Evolutionary conservation across 192 early-diverging fungal species (phyloP).

Genomic region (Endogone sp.): DNA sequence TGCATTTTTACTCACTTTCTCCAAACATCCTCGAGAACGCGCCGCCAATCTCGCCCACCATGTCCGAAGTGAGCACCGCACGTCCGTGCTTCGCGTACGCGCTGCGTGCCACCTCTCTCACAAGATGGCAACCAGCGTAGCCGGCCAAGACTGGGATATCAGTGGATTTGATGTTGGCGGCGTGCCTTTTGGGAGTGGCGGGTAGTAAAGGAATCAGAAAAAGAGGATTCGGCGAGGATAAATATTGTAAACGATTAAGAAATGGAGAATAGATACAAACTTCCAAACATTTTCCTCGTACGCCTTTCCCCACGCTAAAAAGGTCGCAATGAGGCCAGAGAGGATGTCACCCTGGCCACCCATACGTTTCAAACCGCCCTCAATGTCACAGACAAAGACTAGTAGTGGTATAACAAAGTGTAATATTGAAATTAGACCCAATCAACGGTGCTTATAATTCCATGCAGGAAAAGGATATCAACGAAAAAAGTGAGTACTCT

Average conservation of each 20-base stretch:
- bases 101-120: slow-evolving; percentile 43
- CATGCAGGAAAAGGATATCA: too few relatives aligned
- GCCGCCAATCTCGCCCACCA: slow-evolving; percentile 55
- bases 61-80: slow-evolving; percentile 55
- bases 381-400: slow-evolving; percentile 57
- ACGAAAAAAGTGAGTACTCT: slow-evolving; percentile 49
- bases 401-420: not conserved
- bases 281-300: slow-evolving; percentile 59
- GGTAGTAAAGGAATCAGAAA: not conserved
- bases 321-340: slow-evolving; percentile 77
- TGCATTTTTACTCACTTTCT: slow-evolving; percentile 15
- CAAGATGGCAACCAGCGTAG: slow-evolving; percentile 58
- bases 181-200: slow-evolving; percentile 36
- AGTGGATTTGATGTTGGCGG: slow-evolving; percentile 21
- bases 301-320: slow-evolving; percentile 79
- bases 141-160: slow-evolving; percentile 58
- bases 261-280: slow-evolving; percentile 35
- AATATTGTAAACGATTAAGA: not conserved
- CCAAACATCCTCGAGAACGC: slow-evolving; percentile 40
- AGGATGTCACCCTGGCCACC: slow-evolving; percentile 97
- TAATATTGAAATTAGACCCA: too few relatives aligned
- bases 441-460: too few relatives aligned
- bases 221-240: not conserved
- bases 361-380: slow-evolving; percentile 78
- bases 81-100: slow-evolving; percentile 62